Base-by-base conservation (phyloP, 805 yeast genomes). In the Helenozyma rhizophorensis region DNA sequence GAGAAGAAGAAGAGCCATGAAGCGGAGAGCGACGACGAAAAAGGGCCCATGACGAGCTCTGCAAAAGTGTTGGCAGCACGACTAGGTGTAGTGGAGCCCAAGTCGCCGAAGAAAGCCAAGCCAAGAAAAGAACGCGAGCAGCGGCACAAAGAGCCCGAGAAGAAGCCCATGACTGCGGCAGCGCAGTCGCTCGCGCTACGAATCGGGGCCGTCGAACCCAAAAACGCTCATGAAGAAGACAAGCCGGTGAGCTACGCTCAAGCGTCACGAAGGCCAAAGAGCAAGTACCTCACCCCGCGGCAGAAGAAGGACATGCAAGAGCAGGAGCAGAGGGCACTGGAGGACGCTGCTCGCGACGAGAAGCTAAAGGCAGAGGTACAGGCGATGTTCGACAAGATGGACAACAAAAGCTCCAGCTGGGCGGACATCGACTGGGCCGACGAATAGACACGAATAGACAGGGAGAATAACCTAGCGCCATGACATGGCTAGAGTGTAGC, bases 161-260 rank as follows among this genome's bases (percentile, higher is more conserved):
- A 30, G 16, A 47, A 44, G 1, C 58, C 60, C 3, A 50, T 60
- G 62, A 42, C 58, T 0, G 49, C 45, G 1, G 67, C 66, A 3
- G 68, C 55, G 3, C 42, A 40, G 34, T 45, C 56, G 9, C 48
- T 63, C 32, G 68, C 68, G 3, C 50, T 58, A 3, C 50, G 67
- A 21, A 29, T 60, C 18, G 51, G 53, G 12, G 29, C 31, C 25
- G 33, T 42, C 14, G 23, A 11, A 14, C 26, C 25, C 8, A 18
- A n/a, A 23, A 31, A 19, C 12, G 34, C 27, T 16, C 32, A 22
- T 16, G 32, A 33, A 14, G 37, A 25, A 23, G 32, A 18, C n/a
- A 29, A 21, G 13, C 32, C 24, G 10, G 24, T n/a, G n/a, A 18
- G 27, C 23, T 16, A 16, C 40, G 11, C 14, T 8, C 15, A 28